These are phyloP conservation scores for Colletotrichum abscissum DNA, from an alignment of 2,329 filamentous ascomycete species.

Conservation along the genomic window DNA sequence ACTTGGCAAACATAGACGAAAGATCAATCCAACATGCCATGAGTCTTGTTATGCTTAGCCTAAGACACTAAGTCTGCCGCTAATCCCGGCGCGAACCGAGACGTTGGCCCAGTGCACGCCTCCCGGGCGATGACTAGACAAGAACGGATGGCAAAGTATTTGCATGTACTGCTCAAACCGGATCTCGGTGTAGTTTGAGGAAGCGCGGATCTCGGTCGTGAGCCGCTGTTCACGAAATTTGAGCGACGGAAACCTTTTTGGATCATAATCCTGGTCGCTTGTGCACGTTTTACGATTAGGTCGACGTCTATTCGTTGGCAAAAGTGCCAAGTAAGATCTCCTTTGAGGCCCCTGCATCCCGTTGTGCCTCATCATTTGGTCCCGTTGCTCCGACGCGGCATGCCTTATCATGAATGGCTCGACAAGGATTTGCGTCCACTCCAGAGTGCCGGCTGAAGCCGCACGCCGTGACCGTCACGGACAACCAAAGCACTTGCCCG, in stretches of 20 bases:
- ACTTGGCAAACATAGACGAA: not conserved
- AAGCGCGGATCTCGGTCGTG: not conserved
- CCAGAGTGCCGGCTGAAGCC: not conserved
- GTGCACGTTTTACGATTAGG: not conserved
- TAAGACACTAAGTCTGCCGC: not conserved
- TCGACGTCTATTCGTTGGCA: not conserved
- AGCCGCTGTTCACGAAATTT: not conserved
- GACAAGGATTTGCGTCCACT: not conserved
- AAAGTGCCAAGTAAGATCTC: not conserved
- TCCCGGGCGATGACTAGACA: not conserved
- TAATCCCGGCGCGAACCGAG: constrained; percentile 8
- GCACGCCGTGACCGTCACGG: not conserved
- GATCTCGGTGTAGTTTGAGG: not conserved
- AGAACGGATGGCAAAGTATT: not conserved
- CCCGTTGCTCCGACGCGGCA: not conserved
- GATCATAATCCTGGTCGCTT: not conserved
- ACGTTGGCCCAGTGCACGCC: not conserved
- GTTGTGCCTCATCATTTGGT: not conserved
- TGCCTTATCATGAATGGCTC: not conserved
- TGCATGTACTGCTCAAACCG: not conserved
- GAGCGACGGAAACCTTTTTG: not conserved
- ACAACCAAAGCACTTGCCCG: not conserved
- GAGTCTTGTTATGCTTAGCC: not conserved
- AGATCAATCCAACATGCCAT: not conserved
- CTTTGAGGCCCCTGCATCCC: not conserved